phyloP scores from a whole-genome alignment of 495 filamentous ascomycete genomes.

The Usnea hakonensis region DNA sequence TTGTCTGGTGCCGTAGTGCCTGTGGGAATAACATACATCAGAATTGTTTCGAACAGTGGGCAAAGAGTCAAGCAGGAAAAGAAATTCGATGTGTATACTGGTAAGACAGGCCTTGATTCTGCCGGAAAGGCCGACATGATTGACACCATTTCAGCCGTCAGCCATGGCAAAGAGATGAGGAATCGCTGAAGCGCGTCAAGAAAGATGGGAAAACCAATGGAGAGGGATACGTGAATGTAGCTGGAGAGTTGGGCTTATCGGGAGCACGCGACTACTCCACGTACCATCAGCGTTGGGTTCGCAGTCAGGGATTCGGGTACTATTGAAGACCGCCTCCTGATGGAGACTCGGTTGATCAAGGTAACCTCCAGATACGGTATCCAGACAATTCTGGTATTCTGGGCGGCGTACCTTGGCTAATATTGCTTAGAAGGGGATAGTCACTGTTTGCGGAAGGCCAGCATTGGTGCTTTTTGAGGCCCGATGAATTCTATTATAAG shows the following conservation, averaged over 20 bases:
- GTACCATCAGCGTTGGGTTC: conserved; percentile 38
- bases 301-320: conserved; percentile 17
- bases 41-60: conserved; percentile 66
- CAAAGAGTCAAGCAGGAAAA: conserved; percentile 41
- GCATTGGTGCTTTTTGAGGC: background rate
- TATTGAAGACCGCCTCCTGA: background rate
- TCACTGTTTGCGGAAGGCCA: background rate
- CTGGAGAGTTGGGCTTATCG: conserved; percentile 52
- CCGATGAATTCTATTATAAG: no score
- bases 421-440: no score
- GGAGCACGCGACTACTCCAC: conserved; percentile 41
- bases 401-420: background rate
- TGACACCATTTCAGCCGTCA: conserved; percentile 40
- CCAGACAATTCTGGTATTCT: background rate
- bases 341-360: background rate
- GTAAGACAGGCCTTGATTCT: conserved; percentile 26
- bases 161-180: conserved; percentile 50
- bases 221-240: conserved; percentile 65
- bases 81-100: conserved; percentile 63
- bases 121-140: background rate
- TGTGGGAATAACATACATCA: conserved; percentile 78
- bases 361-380: background rate
- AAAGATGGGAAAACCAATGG: conserved; percentile 32
- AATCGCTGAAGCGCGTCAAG: conserved; percentile 40
- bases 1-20: conserved; percentile 62